Evolutionary conservation across 176 grass and related monocot genomes (phyloP), one percentile per base, ranked within the genome.

Genomic region (Oryza rufipogon): DNA sequence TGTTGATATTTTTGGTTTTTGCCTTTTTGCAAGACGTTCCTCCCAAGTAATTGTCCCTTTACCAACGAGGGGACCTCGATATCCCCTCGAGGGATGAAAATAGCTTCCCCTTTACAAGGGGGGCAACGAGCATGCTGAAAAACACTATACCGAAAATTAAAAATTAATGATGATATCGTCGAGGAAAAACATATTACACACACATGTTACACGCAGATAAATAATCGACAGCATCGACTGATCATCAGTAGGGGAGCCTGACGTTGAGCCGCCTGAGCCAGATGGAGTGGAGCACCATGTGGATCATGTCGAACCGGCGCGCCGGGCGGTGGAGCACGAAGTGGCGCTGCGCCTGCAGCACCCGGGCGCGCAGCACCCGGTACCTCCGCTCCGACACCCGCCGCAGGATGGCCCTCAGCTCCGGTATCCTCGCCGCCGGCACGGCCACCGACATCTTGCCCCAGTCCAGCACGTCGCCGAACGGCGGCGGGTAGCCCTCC

Each of bases 231-330:
- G 36, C 36, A 41, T 5, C 0, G 39, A 41, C 1, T 7, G 7
- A 41, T 41, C 84, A 41, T 41, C 84, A 97, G 80, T 97, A 97
- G 0, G 60, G 70, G 20, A 98, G 81, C 86, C 87, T 88, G 13
- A 93, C 60, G 80, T 98, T 98, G 41, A 98, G 78, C 80, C 96
- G 81, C 61, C 93, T 93, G 41, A 98, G 79, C 96, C 96, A 98
- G 20, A 98, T 88, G 28, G 96, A 98, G 86, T 95, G 93, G 66
- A 98, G 34, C 76, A 94, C 84, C 96, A 98, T 98, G 36, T 89
- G 80, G 11, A 95, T 92, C 65, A 98, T 44, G 76, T 98, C 96
- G 51, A 88, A 98, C 79, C 89, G 87, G 65, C 61, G 78, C 1
- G 93, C 79, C 16, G 93, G 96, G 1, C 91, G 73, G 68, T 98